Evolutionary conservation across 2,329 filamentous ascomycete species (phyloP).

Genomic region (Claviceps arundinis): DNA sequence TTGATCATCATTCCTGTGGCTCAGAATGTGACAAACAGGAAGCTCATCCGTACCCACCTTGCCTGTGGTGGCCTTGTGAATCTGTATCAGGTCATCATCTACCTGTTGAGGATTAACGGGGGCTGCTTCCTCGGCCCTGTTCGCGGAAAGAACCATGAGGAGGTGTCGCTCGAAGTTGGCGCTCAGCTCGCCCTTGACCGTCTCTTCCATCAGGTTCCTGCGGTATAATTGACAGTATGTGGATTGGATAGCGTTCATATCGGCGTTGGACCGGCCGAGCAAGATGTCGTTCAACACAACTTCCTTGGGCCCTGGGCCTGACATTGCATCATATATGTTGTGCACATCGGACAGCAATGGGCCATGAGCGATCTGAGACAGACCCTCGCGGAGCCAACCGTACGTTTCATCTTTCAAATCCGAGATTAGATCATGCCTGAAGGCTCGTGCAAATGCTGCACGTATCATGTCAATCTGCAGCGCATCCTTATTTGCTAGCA

Average conservation of each 20-base stretch:
- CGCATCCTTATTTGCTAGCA: conserved; percentile 61
- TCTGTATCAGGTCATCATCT: conserved; percentile 59
- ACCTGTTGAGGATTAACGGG: conserved; percentile 61
- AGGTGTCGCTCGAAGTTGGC: conserved; percentile 81
- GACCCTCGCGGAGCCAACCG: conserved; percentile 58
- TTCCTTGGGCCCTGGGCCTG: conserved; percentile 78
- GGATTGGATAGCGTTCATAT: conserved; percentile 73
- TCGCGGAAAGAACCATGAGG: conserved; percentile 62
- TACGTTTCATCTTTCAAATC: conserved; percentile 70
- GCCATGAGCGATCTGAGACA: conserved; percentile 64
- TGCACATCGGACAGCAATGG: conserved; percentile 67
- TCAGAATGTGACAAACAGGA: conserved; percentile 66
- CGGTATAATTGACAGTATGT: conserved; percentile 58
- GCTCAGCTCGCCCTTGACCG: conserved; percentile 67
- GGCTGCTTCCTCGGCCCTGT: conserved; percentile 62
- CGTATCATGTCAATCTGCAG: conserved; percentile 60
- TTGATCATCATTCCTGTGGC: conserved; percentile 64
- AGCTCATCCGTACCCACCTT: conserved; percentile 61
- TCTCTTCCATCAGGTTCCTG: conserved; percentile 48
- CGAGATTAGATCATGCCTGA: conserved; percentile 55
- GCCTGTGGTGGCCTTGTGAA: conserved; percentile 68
- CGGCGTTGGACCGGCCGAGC: conserved; percentile 71
- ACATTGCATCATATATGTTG: conserved; percentile 57
- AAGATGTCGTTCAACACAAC: conserved; percentile 74
- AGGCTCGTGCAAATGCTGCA: conserved; percentile 48